Evolutionary conservation across 2,329 filamentous ascomycete species (phyloP), one percentile per base, ranked within the genome.

Genomic region (Stemphylium beticola): DNA sequence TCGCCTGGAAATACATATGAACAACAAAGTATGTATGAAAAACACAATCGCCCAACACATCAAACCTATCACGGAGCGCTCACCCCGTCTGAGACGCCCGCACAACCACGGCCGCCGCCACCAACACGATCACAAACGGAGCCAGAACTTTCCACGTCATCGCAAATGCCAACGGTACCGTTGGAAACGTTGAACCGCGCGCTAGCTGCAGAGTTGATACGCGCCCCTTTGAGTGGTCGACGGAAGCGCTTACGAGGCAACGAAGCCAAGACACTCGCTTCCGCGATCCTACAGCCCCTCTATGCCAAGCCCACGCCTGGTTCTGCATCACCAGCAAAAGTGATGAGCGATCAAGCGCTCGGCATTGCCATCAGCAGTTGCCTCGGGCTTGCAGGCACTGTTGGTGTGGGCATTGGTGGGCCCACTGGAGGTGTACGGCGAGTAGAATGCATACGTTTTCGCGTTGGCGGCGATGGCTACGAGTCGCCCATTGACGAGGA

Each of bases 211-310:
- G 79, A 81, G 53, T 71, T 82, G 3, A 75, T 82, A 18, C 78
- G 78, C 17, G 79, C 79, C 6, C 75, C 76, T 3, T 62, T 82
- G 0, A 63, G 66, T 4, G 78, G 78, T 10, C 73, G 78, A 0
- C 61, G 67, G 26, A 77, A 75, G 53, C 74, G 78, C 12, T 66
- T 82, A 6, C 72, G 73, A 18, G 76, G 79, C 37, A 76, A 76
- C 17, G 79, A 81, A 69, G 79, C 79, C 1, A 81, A 79, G 52
- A 71, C 72, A 4, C 73, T 82, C 8, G 79, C 80, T 3, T 74
- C 77, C 10, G 68, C 76, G 1, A 74, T 82, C n/a, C 66, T 82
- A 0, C 61, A 62, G 8, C 67, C 69, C 1, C 68, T 79, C 11
- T 71, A 71, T 45, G 58, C 75, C 4, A 76, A 74, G 9, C 57